A percentile compares a stretch with the other conserved stretches of the same genome.
phyloP scores from a whole-genome alignment of 495 filamentous ascomycete genomes.

The Talaromyces trachyspermus region DNA sequence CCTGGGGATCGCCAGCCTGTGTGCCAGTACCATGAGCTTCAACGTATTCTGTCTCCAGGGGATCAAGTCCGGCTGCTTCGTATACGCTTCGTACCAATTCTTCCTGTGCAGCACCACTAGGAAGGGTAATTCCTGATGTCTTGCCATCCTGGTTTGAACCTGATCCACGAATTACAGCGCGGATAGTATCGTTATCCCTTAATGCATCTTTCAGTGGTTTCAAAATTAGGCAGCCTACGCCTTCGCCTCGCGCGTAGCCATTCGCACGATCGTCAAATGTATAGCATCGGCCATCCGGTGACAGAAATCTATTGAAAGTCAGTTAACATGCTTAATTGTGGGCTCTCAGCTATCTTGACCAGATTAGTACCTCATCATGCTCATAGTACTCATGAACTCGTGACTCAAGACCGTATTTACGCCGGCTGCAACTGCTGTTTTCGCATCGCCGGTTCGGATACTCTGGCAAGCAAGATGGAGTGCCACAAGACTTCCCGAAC shows the following conservation, averaged over 20 bases:
- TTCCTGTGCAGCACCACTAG: slow-evolving; percentile 14
- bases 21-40: slow-evolving; percentile 33
- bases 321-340: too few species aligned
- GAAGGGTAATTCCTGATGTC: slow-evolving; percentile 25
- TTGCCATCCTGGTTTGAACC: slow-evolving; percentile 29
- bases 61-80: slow-evolving; percentile 10
- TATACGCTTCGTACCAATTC: slow-evolving; percentile 15
- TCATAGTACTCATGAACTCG: slow-evolving; percentile 7
- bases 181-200: slow-evolving; percentile 22
- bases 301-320: too few species aligned
- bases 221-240: slow-evolving; percentile 19
- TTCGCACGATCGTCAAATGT: slow-evolving; percentile 27
- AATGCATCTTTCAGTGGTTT: slow-evolving; percentile 24
- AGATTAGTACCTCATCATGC: slow-evolving; percentile 15
- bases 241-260: slow-evolving; percentile 30
- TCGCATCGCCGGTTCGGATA: slow-evolving; percentile 15
- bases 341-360: too few species aligned
- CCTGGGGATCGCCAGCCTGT: slow-evolving; percentile 5
- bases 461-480: slow-evolving; percentile 20
- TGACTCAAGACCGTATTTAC: slow-evolving; percentile 18
- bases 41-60: slow-evolving; percentile 19
- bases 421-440: slow-evolving; percentile 18
- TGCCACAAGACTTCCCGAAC: slow-evolving; percentile 31
- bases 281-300: slow-evolving; percentile 20
- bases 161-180: slow-evolving; percentile 24